Conservation (phyloP, 139 green algal genomes). For the Micractinium sp. region DNA sequence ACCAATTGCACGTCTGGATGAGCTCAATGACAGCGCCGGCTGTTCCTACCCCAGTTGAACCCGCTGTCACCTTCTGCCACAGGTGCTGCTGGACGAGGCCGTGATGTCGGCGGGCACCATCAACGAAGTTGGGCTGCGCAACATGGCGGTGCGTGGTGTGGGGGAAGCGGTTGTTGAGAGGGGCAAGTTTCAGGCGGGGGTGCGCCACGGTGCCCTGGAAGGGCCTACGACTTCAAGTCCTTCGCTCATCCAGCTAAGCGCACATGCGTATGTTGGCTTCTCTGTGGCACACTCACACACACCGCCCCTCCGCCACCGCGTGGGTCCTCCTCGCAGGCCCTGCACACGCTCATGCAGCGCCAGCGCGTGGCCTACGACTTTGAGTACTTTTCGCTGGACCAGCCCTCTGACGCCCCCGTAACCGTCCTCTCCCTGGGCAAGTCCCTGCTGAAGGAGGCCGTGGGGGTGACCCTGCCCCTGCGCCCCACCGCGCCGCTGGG, state of each 20-base stretch:
- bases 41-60: no score
- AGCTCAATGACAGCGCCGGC: no score
- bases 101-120: conserved; percentile 66
- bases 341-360: conserved; percentile 52
- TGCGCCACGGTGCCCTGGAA: no score
- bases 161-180: conserved; percentile 49
- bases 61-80: background rate
- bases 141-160: conserved; percentile 45
- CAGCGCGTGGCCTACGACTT: conserved; percentile 78
- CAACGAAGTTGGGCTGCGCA: conserved; percentile 56
- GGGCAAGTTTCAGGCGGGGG: no score
- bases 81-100: conserved; percentile 81
- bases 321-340: conserved; percentile 46
- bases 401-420: conserved; percentile 60
- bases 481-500: conserved; percentile 28
- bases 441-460: conserved; percentile 49
- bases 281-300: no score
- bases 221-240: no score
- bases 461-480: conserved; percentile 56
- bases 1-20: no score
- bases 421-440: conserved; percentile 60
- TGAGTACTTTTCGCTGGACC: conserved; percentile 69
- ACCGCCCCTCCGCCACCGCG: background rate
- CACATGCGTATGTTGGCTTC: no score
- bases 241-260: no score